phyloP scores from a whole-genome alignment of 257 asterid species.

The Orobanche coerulescens region DNA sequence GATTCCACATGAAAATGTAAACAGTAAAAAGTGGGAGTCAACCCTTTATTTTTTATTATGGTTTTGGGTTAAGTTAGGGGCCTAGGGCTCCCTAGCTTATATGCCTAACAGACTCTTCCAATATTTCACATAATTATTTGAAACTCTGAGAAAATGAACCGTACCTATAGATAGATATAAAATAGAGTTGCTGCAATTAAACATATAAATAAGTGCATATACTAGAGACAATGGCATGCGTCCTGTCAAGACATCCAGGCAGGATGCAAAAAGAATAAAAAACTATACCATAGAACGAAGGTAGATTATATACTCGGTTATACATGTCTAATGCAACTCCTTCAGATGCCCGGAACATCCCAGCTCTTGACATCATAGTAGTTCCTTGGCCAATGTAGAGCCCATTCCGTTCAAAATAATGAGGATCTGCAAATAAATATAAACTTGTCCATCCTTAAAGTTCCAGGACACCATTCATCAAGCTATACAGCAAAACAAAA shows the following conservation, averaged over 20 bases:
- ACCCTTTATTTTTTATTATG: too few relatives aligned
- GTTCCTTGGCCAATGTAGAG: conserved; percentile 91
- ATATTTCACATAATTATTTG: not conserved
- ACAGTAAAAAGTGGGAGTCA: too few relatives aligned
- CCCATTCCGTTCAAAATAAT: conserved; percentile 59
- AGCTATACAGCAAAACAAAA: not conserved
- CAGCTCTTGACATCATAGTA: conserved; percentile 82
- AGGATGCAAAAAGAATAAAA: conserved; percentile 12
- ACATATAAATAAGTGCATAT: not conserved
- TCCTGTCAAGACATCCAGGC: not conserved
- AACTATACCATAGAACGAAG: conserved; percentile 67
- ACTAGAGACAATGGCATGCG: not conserved
- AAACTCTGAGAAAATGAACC: not conserved
- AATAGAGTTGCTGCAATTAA: not conserved
- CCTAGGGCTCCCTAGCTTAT: too few relatives aligned
- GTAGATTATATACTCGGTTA: conserved; percentile 71
- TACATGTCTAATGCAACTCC: conserved; percentile 80
- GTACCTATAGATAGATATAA: not conserved
- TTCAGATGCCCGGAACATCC: conserved; percentile 67
- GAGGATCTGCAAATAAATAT: conserved; percentile 54
- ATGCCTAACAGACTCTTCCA: too few relatives aligned
- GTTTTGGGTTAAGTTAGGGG: too few relatives aligned
- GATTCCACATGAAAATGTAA: too few relatives aligned
- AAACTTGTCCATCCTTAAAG: conserved; percentile 6
- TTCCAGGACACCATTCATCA: not conserved